Base-by-base conservation (phyloP, 345 rosid genomes). In the Lumnitzera racemosa region DNA sequence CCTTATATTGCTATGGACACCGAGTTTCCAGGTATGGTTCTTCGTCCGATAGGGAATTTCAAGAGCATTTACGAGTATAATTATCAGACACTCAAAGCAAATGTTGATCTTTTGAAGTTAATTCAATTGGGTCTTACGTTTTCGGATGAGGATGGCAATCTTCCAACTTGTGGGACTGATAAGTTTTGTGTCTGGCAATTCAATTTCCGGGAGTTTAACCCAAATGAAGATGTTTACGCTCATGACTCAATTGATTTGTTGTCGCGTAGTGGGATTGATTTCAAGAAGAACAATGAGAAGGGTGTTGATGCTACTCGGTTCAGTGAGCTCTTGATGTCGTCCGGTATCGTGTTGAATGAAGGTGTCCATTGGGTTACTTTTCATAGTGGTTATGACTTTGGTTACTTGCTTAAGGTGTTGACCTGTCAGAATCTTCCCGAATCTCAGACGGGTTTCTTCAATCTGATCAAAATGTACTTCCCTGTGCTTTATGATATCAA, bases 311-410 rank as follows among this genome's bases (percentile, higher is more conserved):
- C 81, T 17, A 58, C 20, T 29, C 65, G 51, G 10, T 88, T 88
- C 16, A 80, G 83, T 0, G 92, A 79, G 76, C 76, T 86, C 13
- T 23, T 88, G 24, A 83, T 88, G 90, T 83, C 96, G 0, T 88
- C 92, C 0, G 96, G 92, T 72, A 67, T 85, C 49, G 96, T 88
- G 53, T 49, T 85, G 82, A 85, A 83, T 63, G 85, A 83, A 2
- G 70, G 31, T n/a, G 88, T 88, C 65, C 75, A 74, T 25, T 86
- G 92, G 92, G 85, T 88, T 53, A 88, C 96, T 0, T 88, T 88
- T 54, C 96, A 88, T 58, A 78, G 90, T 4, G 88, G 82, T 13
- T 86, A 88, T 58, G 92, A 86, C 70, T 88, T 88, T n/a, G 92
- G 90, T 2, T 88, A 86, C 71, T 63, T 88, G 78, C 69, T 86